Percentiles rank a stretch among this genome's conserved stretches.
Evolutionary conservation across 768 basidiomycete species (phyloP).

Genomic region (Lactarius hengduanensis): DNA sequence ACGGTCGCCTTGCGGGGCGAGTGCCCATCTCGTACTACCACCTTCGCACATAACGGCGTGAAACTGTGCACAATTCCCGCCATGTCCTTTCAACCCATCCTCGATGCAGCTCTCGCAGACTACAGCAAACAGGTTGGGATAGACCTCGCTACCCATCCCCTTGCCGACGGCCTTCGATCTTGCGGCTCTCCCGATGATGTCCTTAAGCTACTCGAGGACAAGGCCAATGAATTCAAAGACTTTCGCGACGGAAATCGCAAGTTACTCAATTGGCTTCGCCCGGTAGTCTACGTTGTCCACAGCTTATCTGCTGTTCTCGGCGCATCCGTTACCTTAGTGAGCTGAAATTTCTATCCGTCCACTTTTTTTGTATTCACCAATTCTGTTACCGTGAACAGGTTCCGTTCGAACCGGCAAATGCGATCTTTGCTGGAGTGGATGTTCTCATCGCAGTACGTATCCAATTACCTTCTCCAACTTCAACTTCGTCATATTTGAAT

Average conservation of each 20-base stretch:
- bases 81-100: not conserved
- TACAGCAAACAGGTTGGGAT: not conserved
- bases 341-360: not conserved
- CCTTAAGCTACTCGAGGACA: not conserved
- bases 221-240: not conserved
- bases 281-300: not conserved
- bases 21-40: too few relatives aligned
- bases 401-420: constrained; percentile 1
- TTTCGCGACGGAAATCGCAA: not conserved
- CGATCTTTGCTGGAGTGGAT: constrained; percentile 4
- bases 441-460: constrained; percentile 4
- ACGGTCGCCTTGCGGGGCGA: too few relatives aligned
- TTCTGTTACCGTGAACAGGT: not conserved
- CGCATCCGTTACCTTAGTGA: not conserved
- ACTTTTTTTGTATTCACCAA: not conserved
- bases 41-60: too few relatives aligned
- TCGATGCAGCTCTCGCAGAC: not conserved
- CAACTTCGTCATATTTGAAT: not conserved
- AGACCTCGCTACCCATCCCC: not conserved
- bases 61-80: too few relatives aligned
- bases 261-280: not conserved
- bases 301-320: not conserved
- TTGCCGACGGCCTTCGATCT: not conserved
- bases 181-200: not conserved
- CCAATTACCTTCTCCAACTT: not conserved